Base-by-base conservation (phyloP, 371 early-diverging fungal species). In the Mucor indicus region DNA sequence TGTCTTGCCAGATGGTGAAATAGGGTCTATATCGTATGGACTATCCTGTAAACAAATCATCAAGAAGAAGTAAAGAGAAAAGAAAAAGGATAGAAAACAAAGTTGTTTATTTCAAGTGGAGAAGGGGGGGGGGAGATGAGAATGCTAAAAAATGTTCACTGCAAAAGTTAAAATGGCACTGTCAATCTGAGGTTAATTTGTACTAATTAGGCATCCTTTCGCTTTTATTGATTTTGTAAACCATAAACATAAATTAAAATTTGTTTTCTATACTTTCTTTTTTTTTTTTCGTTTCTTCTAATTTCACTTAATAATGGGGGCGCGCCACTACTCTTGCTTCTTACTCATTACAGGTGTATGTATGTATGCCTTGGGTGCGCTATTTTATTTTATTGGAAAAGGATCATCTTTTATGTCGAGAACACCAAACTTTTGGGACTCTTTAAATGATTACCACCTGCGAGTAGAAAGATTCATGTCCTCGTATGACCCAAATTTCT, bases 301-400 rank as follows among this genome's bases (percentile, higher is more conserved):
- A 22, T 11, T 29, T 23, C 11, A 17, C 12, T 7, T 1, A 9
- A 15, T 8, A 37, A 54, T 50, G 59, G 55, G 44, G 7, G 25
- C 35, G 24, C 53, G 58, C 23, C 43, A 56, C 39, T 64, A 53
- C 20, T 50, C 57, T 13, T 64, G 50, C 33, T 39, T 60, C 38
- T 25, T 64, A 16, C 37, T 64, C 11, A 56, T 60, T 37, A 12
- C 53, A 0, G 43, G 41, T 2, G 9, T 64, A 17, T 48, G 48
- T 15, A 11, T 39, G 1, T 57, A 64, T 41, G 19, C 53, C 1
- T 15, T 64, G 5, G 53, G 61, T 21, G 29, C 44, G 10, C 44
- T 53, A 1, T 49, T 52, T 12, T 64, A 60, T 37, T 29, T 50
- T 5, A 20, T 60, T 21, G 33, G 42, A 11, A 24, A 5, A 32